Evolutionary conservation across 345 rosid genomes (phyloP), one percentile per base, ranked within the genome.

Genomic region (Murraya koenigii): DNA sequence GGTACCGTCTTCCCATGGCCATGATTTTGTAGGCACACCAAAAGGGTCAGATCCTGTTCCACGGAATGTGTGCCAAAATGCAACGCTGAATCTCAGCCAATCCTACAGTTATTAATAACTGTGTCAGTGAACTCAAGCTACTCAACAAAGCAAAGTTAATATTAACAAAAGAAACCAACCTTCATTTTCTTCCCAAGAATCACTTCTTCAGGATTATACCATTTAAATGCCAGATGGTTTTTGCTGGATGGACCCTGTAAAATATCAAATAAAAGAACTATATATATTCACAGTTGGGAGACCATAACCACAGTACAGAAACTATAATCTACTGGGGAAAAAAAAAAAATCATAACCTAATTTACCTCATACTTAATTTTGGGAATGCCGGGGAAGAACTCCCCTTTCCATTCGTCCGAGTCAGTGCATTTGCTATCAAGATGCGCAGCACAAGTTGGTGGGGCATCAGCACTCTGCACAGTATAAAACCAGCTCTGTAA

Each of bases 1-100:
- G 28, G 97, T 92, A 74, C 98, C 97, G 83, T 96, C 99, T 85
- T 96, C 99, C 99, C 98, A 94, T 5, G 98, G 99, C 98, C 99
- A 96, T 77, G 3, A 75, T 84, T 96, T 96, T 3, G 98, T 92
- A 36, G 94, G 86, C 0, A 91, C 91, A 81, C 99, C 98, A 85
- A 96, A 96, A 0, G 95, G 96, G n/a, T 94, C 98, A 41, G 80
- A 91, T 62, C 98, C 98, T 19, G 93, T 86, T 54, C 98, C 99
- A 71, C 97, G 90, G 79, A 94, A 96, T 9, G 98, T 94, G 82
- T 96, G 99, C 99, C 99, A 94, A 86, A 96, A 96, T 69, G 98
- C 98, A 74, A 96, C 92, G 80, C 98, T 96, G 74, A 96, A 96
- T 85, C 99, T 89, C 89, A 96, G 78, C 99, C 99, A 96, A 60